Evolutionary conservation across 306 rosid species (phyloP).

Genomic region (Argentina anserina): DNA sequence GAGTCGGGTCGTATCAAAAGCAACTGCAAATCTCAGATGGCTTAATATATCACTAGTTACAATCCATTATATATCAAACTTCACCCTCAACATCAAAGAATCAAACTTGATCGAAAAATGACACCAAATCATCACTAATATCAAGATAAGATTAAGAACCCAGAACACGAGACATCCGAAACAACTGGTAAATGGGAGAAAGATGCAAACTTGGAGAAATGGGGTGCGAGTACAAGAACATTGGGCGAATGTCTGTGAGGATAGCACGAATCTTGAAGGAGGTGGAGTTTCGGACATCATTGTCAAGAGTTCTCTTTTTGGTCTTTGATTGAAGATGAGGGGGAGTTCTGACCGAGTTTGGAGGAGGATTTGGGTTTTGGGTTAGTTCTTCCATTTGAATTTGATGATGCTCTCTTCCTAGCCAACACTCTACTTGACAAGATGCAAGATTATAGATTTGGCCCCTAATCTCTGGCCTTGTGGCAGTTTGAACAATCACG

Average conservation of each 20-base stretch:
- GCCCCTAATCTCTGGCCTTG: too few relatives aligned
- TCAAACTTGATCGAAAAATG: not conserved
- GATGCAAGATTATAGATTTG: not conserved
- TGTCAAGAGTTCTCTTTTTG: constrained; percentile 52
- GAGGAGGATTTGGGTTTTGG: constrained; percentile 20
- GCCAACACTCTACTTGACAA: not conserved
- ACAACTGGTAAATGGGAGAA: constrained; percentile 1
- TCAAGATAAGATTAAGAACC: not conserved
- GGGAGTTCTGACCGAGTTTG: constrained; percentile 13
- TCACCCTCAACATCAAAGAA: not conserved
- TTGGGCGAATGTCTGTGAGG: constrained; percentile 75
- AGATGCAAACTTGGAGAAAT: not conserved
- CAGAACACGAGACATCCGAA: not conserved
- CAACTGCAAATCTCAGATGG: not conserved
- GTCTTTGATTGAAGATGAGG: constrained; percentile 27
- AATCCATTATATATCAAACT: not conserved
- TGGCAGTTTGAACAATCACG: not conserved
- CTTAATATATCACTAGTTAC: not conserved
- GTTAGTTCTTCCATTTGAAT: constrained; percentile 31
- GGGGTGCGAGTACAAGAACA: constrained; percentile 29
- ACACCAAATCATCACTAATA: not conserved
- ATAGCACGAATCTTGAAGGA: constrained; percentile 59
- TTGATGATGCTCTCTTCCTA: not conserved
- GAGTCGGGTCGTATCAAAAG: too few relatives aligned
- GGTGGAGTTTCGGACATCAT: constrained; percentile 29